A percentile compares a stretch with the other conserved stretches of the same genome.
These are phyloP conservation scores for Porphyrellus cyaneotinctus DNA, from an alignment of 768 basidiomycete species.

Conservation along the genomic window DNA sequence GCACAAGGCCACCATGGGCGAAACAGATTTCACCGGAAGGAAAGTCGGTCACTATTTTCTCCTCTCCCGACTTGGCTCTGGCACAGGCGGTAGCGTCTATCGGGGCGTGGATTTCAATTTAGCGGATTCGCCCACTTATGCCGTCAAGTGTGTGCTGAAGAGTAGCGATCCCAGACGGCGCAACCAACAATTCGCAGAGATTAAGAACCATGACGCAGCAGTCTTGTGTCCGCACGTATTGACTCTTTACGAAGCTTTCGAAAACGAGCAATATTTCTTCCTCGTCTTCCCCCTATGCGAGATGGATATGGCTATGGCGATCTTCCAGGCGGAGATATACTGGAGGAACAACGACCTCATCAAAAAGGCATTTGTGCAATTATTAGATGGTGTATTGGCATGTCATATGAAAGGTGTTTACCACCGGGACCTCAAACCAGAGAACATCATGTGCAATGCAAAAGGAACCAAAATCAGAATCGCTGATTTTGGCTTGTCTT, in stretches of 20 bases:
- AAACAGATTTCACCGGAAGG: conserved; percentile 46
- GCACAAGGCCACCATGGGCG: not conserved
- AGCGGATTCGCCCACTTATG: conserved; percentile 42
- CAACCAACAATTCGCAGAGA: conserved; percentile 64
- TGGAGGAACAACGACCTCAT: conserved; percentile 57
- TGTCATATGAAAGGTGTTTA: conserved; percentile 69
- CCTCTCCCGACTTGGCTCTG: conserved; percentile 60
- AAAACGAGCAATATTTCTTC: conserved; percentile 57
- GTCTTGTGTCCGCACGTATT: conserved; percentile 52
- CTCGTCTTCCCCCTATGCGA: conserved; percentile 58
- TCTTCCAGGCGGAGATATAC: conserved; percentile 50
- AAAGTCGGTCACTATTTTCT: conserved; percentile 60
- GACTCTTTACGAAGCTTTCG: conserved; percentile 57
- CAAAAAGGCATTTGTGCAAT: conserved; percentile 64
- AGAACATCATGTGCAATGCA: conserved; percentile 64
- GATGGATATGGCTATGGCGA: conserved; percentile 62
- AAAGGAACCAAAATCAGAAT: conserved; percentile 54
- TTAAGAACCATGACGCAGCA: conserved; percentile 48
- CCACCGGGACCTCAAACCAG: conserved; percentile 87
- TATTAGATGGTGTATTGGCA: conserved; percentile 72
- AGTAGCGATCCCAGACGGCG: conserved; percentile 47
- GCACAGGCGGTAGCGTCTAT: conserved; percentile 78
- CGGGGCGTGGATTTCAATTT: conserved; percentile 54
- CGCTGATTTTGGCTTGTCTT: conserved; percentile 77
- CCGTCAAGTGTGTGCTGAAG: conserved; percentile 72